Conservation (phyloP, 2,329 filamentous ascomycete genomes). For the Nemania diffusa region DNA sequence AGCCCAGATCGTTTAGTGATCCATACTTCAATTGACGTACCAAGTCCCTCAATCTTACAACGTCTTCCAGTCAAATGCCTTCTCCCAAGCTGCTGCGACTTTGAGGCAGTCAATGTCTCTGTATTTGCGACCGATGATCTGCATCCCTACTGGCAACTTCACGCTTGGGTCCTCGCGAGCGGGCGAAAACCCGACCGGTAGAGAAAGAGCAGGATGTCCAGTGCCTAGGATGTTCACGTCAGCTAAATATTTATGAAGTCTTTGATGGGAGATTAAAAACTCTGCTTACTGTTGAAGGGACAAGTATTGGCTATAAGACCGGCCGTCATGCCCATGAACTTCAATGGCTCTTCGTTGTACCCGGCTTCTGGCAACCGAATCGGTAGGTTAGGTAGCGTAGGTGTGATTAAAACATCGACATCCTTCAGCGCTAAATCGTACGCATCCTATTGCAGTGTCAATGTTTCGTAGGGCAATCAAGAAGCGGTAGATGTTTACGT, state of each 20-base stretch:
- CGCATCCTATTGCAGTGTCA: slow-evolving; percentile 36
- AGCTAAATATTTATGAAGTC: not conserved
- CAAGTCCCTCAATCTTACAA: slow-evolving; percentile 3
- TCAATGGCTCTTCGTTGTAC: slow-evolving; percentile 32
- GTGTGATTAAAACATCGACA: slow-evolving; percentile 47
- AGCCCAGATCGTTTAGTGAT: slow-evolving; percentile 14
- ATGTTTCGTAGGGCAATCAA: not conserved
- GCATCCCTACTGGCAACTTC: slow-evolving; percentile 44
- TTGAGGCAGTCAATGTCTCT: slow-evolving; percentile 43
- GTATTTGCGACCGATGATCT: slow-evolving; percentile 47
- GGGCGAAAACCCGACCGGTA: slow-evolving; percentile 46
- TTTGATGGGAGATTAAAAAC: not conserved
- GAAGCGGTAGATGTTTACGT: not conserved
- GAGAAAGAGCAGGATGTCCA: slow-evolving; percentile 46
- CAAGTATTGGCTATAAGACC: slow-evolving; percentile 43
- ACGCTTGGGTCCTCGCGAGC: slow-evolving; percentile 43
- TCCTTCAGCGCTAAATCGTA: slow-evolving; percentile 43
- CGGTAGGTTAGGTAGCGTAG: slow-evolving; percentile 41
- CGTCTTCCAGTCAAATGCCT: slow-evolving; percentile 44
- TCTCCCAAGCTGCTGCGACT: slow-evolving; percentile 47
- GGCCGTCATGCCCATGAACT: slow-evolving; percentile 31
- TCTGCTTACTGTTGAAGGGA: slow-evolving; percentile 41
- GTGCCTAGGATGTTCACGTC: slow-evolving; percentile 33
- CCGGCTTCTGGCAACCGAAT: slow-evolving; percentile 35
- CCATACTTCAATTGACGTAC: too few species aligned